Evolutionary conservation across 2,329 filamentous ascomycete genomes (phyloP).

Genomic region (Neofusicoccum sp.): DNA sequence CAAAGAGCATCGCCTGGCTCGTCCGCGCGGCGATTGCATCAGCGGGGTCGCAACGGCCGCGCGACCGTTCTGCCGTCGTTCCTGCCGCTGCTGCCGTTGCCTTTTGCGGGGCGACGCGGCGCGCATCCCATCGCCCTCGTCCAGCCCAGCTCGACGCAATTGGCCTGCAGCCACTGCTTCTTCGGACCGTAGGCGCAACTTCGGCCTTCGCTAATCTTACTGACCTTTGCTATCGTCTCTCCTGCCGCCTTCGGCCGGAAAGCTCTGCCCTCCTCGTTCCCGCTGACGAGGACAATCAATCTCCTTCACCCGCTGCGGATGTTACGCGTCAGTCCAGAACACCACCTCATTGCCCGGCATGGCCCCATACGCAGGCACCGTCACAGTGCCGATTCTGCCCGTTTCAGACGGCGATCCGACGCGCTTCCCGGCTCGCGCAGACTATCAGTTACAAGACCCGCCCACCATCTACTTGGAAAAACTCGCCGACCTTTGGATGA

Average conservation of each 20-base stretch:
- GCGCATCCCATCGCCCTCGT: neutral
- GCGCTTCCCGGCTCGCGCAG: slow-evolving; percentile 37
- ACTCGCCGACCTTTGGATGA: slow-evolving; percentile 50
- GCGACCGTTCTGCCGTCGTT: neutral
- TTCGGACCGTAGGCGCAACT: slow-evolving; percentile 4
- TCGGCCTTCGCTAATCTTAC: neutral
- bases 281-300: neutral
- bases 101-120: neutral
- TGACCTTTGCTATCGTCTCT: neutral
- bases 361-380: neutral
- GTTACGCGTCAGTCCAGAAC: neutral
- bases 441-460: slow-evolving; percentile 38
- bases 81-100: neutral
- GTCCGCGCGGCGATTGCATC: neutral
- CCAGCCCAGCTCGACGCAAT: neutral
- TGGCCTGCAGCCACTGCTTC: neutral
- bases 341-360: neutral
- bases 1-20: neutral
- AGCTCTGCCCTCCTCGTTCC: neutral
- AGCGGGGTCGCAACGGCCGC: neutral
- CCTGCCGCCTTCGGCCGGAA: neutral
- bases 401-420: slow-evolving; percentile 37
- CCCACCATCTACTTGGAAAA: slow-evolving; percentile 45
- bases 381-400: neutral
- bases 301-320: neutral